Percentiles rank a stretch among this genome's conserved stretches.
These are phyloP conservation scores for Colletotrichum cordylinicola DNA, from an alignment of 2,329 filamentous ascomycete genomes.

Conservation along the genomic window DNA sequence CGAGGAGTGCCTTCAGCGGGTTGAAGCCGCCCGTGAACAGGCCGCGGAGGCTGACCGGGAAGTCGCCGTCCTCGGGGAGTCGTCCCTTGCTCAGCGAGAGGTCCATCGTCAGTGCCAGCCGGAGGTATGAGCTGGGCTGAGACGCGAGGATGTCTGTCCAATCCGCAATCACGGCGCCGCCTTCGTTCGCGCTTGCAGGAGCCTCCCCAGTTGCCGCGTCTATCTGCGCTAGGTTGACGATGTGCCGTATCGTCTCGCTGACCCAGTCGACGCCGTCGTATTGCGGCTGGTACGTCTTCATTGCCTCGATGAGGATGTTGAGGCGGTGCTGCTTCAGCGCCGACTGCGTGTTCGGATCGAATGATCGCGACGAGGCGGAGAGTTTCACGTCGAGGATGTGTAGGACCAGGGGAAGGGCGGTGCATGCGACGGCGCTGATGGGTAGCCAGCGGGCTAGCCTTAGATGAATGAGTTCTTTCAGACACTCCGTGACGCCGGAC, in stretches of 20 bases:
- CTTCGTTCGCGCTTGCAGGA: not conserved
- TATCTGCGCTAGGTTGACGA: constrained; percentile 44
- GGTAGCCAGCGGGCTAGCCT: constrained; percentile 51
- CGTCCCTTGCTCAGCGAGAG: constrained; percentile 47
- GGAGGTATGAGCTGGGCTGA: constrained; percentile 44
- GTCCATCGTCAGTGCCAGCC: constrained; percentile 49
- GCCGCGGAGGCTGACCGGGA: constrained; percentile 42
- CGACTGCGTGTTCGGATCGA: constrained; percentile 36
- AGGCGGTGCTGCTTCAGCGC: constrained; percentile 48
- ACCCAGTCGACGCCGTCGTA: constrained; percentile 53
- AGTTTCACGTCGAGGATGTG: constrained; percentile 41
- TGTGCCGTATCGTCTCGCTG: constrained; percentile 47
- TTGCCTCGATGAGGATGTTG: constrained; percentile 49
- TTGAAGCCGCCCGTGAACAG: constrained; percentile 43
- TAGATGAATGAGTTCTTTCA: constrained; percentile 53
- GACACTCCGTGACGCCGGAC: constrained; percentile 47
- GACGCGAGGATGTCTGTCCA: constrained; percentile 48
- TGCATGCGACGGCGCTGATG: constrained; percentile 47
- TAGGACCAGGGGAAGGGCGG: constrained; percentile 36
- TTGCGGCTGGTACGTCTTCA: constrained; percentile 50
- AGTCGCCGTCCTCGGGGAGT: constrained; percentile 44
- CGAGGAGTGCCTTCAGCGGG: constrained; percentile 37
- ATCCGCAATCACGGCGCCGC: constrained; percentile 35
- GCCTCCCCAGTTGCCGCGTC: constrained; percentile 17
- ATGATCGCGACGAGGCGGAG: constrained; percentile 25